These are phyloP conservation scores for Clavaria fumosa DNA, from an alignment of 768 basidiomycete species.

Conservation along the genomic window DNA sequence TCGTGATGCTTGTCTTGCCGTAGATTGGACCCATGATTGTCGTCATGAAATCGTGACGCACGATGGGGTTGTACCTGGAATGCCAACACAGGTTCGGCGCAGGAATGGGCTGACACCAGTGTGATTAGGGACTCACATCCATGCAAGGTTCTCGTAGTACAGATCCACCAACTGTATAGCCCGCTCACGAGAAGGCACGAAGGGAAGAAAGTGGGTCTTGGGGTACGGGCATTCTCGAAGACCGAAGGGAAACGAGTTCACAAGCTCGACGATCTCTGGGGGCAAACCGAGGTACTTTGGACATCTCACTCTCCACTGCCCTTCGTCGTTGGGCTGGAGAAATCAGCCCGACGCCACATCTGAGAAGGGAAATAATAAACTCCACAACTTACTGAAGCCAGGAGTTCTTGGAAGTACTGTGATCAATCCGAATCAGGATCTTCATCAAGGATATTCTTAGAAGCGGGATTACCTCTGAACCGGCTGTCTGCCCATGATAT, in stretches of 20 bases:
- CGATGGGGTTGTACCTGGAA: slow-evolving; percentile 31
- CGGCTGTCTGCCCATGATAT: slow-evolving; percentile 35
- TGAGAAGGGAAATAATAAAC: too few relatives aligned
- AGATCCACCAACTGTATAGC: slow-evolving; percentile 26
- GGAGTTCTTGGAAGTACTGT: slow-evolving; percentile 26
- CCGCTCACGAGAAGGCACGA: slow-evolving; percentile 24
- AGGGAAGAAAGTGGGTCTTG: slow-evolving; percentile 24
- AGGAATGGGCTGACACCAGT: not conserved
- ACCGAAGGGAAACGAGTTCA: slow-evolving; percentile 36
- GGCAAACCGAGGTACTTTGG: slow-evolving; percentile 23
- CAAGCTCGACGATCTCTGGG: slow-evolving; percentile 27
- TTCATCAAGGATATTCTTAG: too few relatives aligned
- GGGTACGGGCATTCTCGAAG: slow-evolving; percentile 23
- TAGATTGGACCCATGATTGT: slow-evolving; percentile 30
- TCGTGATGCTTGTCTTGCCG: slow-evolving; percentile 17
- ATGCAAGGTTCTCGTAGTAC: slow-evolving; percentile 30
- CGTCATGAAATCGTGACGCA: slow-evolving; percentile 25
- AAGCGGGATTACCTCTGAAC: slow-evolving; percentile 37
- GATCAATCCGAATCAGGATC: too few relatives aligned
- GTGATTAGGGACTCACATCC: slow-evolving; percentile 30
- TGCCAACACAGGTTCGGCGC: slow-evolving; percentile 1
- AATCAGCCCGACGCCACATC: too few relatives aligned
- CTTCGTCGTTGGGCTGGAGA: slow-evolving; percentile 5
- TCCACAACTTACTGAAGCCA: slow-evolving; percentile 15
- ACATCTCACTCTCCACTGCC: slow-evolving; percentile 9